These are phyloP conservation scores for Scorias spongiosa DNA, from an alignment of 2,329 filamentous ascomycete genomes.

Conservation along the genomic window DNA sequence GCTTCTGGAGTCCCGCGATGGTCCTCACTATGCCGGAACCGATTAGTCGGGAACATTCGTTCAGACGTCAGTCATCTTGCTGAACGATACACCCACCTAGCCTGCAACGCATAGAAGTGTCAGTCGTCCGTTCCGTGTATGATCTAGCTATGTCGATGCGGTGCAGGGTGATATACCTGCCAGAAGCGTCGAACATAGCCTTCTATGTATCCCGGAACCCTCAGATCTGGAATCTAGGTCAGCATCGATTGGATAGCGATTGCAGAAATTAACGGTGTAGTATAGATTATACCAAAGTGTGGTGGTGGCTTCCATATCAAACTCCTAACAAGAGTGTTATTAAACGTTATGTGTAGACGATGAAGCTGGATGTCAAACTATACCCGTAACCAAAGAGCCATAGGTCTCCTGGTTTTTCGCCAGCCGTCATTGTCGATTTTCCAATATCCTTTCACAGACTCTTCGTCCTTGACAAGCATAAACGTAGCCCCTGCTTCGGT, in stretches of 20 bases:
- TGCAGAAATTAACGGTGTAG: not conserved
- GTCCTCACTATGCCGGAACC: constrained; percentile 51
- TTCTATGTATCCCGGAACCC: constrained; percentile 77
- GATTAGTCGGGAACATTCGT: not conserved
- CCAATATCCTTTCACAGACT: too few relatives aligned
- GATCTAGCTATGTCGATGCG: not conserved
- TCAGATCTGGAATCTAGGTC: constrained; percentile 44
- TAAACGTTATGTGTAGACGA: not conserved
- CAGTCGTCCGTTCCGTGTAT: not conserved
- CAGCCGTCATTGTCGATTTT: too few relatives aligned
- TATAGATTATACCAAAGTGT: constrained; percentile 58
- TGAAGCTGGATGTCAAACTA: constrained; percentile 9
- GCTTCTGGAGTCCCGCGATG: constrained; percentile 80
- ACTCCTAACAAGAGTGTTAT: constrained; percentile 42
- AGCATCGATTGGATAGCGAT: not conserved
- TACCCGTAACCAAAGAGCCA: constrained; percentile 98
- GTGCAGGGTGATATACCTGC: constrained; percentile 54
- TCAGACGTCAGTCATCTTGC: not conserved
- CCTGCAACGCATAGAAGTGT: constrained; percentile 8
- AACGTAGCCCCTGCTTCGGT: too few relatives aligned
- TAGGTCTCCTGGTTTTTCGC: constrained; percentile 37
- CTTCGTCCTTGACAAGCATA: too few relatives aligned
- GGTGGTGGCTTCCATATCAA: constrained; percentile 97
- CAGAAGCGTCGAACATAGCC: constrained; percentile 94
- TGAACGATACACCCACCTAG: constrained; percentile 5